A percentile compares a stretch with the other conserved stretches of the same genome.
These are phyloP conservation scores for Chimonanthus salicifolius DNA, from an alignment of 164 flowering plant species.

Conservation along the genomic window DNA sequence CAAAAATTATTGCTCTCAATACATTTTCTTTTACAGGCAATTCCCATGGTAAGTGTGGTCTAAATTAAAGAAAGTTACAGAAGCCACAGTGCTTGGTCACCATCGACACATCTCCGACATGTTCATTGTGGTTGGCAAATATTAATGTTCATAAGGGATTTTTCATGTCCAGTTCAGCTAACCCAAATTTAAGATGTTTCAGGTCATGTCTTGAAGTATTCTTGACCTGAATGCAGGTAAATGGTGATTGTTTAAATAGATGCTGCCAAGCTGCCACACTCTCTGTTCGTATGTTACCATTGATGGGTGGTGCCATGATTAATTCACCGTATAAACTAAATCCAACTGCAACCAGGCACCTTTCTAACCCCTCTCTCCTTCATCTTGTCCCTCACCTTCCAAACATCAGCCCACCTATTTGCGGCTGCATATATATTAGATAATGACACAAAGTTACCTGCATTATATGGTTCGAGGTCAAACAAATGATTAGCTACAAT, in stretches of 20 bases:
- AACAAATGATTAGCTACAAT: conserved; percentile 13
- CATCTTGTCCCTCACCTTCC: conserved; percentile 10
- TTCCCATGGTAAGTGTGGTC: not conserved
- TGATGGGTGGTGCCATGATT: not conserved
- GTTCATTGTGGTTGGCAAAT: not conserved
- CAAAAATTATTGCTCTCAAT: too few relatives aligned
- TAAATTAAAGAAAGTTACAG: not conserved
- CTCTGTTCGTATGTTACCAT: not conserved
- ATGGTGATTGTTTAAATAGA: not conserved
- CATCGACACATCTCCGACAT: not conserved
- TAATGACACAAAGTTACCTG: conserved; percentile 15
- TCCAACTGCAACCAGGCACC: conserved; percentile 20
- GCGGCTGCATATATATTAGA: conserved; percentile 18
- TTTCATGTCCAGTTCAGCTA: not conserved
- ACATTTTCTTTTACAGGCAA: not conserved
- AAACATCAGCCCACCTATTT: conserved; percentile 16
- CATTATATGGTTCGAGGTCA: conserved; percentile 14
- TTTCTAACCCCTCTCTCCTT: conserved; percentile 16
- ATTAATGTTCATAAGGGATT: not conserved
- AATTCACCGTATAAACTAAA: conserved; percentile 1
- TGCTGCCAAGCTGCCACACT: not conserved
- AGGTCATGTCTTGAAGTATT: not conserved
- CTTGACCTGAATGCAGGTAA: not conserved
- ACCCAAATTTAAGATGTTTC: not conserved
- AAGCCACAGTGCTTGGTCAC: not conserved